phyloP scores from a whole-genome alignment of 352 stramenopile genomes.

The Phytopythium ostracodes region DNA sequence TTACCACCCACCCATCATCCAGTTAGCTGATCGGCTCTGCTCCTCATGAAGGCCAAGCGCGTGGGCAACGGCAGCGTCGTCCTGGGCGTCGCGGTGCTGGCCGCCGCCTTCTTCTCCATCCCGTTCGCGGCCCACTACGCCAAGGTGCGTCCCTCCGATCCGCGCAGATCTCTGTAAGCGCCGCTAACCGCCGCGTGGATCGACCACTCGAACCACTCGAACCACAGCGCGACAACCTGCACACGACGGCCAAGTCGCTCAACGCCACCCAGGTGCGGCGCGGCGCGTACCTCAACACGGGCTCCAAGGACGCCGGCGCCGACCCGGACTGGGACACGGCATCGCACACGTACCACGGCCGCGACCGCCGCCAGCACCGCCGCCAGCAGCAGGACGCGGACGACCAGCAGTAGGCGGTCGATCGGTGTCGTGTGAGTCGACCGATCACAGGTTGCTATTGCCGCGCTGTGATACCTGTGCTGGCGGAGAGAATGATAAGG shows the following conservation, averaged over 20 bases:
- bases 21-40: no score
- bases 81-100: constrained; percentile 41
- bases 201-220: no score
- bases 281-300: constrained; percentile 78
- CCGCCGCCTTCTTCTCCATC: constrained; percentile 66
- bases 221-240: constrained; percentile 55
- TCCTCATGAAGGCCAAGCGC: neutral
- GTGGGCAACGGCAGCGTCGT: constrained; percentile 37
- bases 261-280: constrained; percentile 74
- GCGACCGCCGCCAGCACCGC: constrained; percentile 21
- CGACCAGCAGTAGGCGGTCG: constrained; percentile 1
- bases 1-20: no score
- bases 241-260: constrained; percentile 48
- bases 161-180: neutral
- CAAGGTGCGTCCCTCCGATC: constrained; percentile 30
- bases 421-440: no score
- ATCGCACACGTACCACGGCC: constrained; percentile 59
- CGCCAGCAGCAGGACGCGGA: constrained; percentile 9
- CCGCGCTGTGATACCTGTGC: no score
- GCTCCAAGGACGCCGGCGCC: constrained; percentile 67
- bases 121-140: constrained; percentile 63
- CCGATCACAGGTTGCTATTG: no score
- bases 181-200: neutral
- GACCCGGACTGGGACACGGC: constrained; percentile 82
- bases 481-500: neutral